A percentile compares a stretch with the other conserved stretches of the same genome.
Evolutionary conservation across 192 early-diverging fungal genomes (phyloP).

Genomic region (Neocallimastix lanati): DNA sequence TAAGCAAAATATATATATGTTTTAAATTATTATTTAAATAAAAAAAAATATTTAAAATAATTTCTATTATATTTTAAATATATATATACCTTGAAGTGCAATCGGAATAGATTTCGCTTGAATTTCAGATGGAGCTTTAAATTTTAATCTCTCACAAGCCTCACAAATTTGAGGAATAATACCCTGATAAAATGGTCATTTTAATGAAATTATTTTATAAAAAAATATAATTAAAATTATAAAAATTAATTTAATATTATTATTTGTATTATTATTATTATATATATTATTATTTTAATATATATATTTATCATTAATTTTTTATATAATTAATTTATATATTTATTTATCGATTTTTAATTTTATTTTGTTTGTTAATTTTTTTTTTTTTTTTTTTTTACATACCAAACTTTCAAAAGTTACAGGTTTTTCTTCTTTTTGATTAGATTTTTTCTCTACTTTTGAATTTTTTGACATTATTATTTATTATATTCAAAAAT

Average conservation of each 20-base stretch:
- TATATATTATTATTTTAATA: too few species aligned
- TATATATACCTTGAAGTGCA: conserved; percentile 58
- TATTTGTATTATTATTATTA: too few species aligned
- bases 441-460: background rate
- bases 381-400: background rate
- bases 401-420: background rate
- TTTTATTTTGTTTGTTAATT: too few species aligned
- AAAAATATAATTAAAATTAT: too few species aligned
- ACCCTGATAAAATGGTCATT: conserved; percentile 18
- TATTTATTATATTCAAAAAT: too few species aligned
- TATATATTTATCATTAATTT: too few species aligned
- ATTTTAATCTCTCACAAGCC: conserved; percentile 73
- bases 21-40: too few species aligned
- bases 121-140: conserved; percentile 77
- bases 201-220: background rate
- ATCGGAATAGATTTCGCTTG: conserved; percentile 78
- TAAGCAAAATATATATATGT: too few species aligned
- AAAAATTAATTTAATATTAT: too few species aligned
- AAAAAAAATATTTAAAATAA: background rate
- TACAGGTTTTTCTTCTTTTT: background rate
- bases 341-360: too few species aligned
- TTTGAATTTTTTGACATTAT: background rate
- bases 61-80: too few species aligned
- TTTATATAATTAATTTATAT: too few species aligned
- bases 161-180: conserved; percentile 75